Base-by-base conservation (phyloP, 768 basidiomycete species). In the Tulasnella calospora region DNA sequence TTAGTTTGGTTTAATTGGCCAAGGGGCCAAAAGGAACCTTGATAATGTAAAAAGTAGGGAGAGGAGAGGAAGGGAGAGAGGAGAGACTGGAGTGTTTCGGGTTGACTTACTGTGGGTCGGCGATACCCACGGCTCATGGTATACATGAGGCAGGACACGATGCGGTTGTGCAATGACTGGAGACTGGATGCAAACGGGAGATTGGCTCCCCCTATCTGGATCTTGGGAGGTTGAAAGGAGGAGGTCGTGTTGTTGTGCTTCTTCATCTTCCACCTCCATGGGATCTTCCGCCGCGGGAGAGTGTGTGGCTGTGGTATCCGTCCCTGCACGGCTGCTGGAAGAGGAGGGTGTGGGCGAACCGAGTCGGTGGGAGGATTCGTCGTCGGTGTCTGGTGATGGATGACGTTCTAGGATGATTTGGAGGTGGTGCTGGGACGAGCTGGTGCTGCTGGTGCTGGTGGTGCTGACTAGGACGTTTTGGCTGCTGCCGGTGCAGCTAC, bases 111-210 rank as follows among this genome's bases (percentile, higher is more conserved):
- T 30, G 27, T 67, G 57, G 38, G 23, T 36, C 38, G 36, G 51
- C 38, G 75, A 61, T 76, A 61, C 75, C 75, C 75, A 76, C 75
- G 75, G 57, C 75, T 76, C 75, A 69, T 76, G 75, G 75, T 40
- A 61, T 55, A 76, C 75, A 76, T 76, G 75, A 76, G 75, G 75
- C 75, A 72, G 71, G 71, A 46, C 71, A 72, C 44, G 71, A 30
- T 67, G 61, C 61, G 61, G 33, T 67, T 57, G 55, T 8, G 55
- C 15, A 13, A 33, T 15, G 61, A 33, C 61, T 67, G n/a, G 61
- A 2, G 61, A 67, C 9, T 7, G 4, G 44, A 44, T 44, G 61
- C 27, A 30, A 67, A 67, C 61, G 61, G 61, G 61, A 67, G 61
- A 67, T 67, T 67, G 61, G 61, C 61, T 67, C 61, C 61, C 35